Evolutionary conservation across 2,329 filamentous ascomycete genomes (phyloP).

Genomic region (Plectosphaerella cucumerina): DNA sequence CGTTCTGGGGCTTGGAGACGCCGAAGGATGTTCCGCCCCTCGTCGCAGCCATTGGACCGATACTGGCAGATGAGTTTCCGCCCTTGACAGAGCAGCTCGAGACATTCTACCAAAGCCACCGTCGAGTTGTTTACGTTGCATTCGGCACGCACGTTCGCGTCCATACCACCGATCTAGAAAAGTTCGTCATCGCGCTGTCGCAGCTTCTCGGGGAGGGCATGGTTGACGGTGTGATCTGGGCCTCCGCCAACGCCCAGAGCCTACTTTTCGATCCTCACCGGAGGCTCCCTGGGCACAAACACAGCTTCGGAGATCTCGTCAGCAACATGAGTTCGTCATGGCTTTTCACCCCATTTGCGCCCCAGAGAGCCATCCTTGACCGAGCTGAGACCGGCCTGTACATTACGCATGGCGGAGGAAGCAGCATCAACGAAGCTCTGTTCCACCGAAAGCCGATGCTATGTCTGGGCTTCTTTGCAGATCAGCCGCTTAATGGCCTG

Average conservation of each 20-base stretch:
- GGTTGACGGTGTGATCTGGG: constrained; percentile 36
- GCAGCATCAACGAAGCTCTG: constrained; percentile 34
- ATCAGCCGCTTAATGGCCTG: constrained; percentile 33
- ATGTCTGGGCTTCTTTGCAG: constrained; percentile 32
- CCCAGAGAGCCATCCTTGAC: constrained; percentile 34
- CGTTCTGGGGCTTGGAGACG: constrained; percentile 37
- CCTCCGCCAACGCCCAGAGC: constrained; percentile 18
- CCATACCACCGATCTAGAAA: constrained; percentile 19
- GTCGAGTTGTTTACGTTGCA: constrained; percentile 32
- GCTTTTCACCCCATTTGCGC: constrained; percentile 29
- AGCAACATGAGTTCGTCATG: constrained; percentile 22
- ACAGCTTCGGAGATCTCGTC: constrained; percentile 23
- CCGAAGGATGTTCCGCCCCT: constrained; percentile 36
- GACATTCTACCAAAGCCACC: constrained; percentile 25
- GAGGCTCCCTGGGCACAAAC: constrained; percentile 21
- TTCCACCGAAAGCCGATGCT: constrained; percentile 34
- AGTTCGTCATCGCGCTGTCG: constrained; percentile 18
- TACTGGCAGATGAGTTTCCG: constrained; percentile 29
- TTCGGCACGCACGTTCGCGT: constrained; percentile 37
- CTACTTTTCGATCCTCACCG: constrained; percentile 15
- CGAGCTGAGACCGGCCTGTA: constrained; percentile 28
- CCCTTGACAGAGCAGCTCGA: constrained; percentile 19
- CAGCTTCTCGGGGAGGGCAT: constrained; percentile 8
- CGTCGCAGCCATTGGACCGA: constrained; percentile 32
- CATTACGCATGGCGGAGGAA: constrained; percentile 36